Base-by-base conservation (phyloP, 805 yeast species). In the Sugiyamaella chiloensis region DNA sequence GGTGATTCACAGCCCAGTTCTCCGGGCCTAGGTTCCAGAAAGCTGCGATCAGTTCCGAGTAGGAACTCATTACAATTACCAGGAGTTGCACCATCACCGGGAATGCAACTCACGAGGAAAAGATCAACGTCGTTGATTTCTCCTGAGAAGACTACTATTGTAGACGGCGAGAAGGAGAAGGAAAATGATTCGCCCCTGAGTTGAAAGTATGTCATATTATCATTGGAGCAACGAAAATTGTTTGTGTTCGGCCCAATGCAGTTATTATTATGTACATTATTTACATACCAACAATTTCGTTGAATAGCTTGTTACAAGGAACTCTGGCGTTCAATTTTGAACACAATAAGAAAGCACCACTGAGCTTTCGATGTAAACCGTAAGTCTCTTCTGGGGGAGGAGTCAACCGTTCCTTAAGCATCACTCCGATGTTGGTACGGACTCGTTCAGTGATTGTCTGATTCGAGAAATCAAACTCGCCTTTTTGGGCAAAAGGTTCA, bases 381-480 rank as follows among this genome's bases (percentile, higher is more conserved):
- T 93, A 93, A 0, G 99, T 93, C 66, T 93, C 99, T 61, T 93
- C 98, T 1, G 99, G 99, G 11, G 99, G 99, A 2, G 99, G 97
- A 2, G 96, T 80, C 52, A 93, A 72, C 57, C 99, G 79, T 66
- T 93, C 96, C 52, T 83, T 79, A 52, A 93, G 74, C 99, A 93
- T 93, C 46, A 90, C 69, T 1, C 88, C 82, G 55, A 93, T 87
- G 60, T 90, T 89, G 2, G 79, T 83, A 55, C 96, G 78, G 19
- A 93, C 96, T 54, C 98, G 78, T 55, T 88, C 96, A 4, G 98
- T 89, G 36, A 93, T 91, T 11, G 96, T 90, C 66, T 93, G 99
- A 47, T 78, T 70, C 23, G 77, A 70, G 69, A 93, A 93, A 62
- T 86, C 85, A 64, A 81, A 93, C 9, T 62, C 58, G 11, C 60